Base-by-base conservation (phyloP, 2,329 filamentous ascomycete species). In the Neonectria neomacrospora region DNA sequence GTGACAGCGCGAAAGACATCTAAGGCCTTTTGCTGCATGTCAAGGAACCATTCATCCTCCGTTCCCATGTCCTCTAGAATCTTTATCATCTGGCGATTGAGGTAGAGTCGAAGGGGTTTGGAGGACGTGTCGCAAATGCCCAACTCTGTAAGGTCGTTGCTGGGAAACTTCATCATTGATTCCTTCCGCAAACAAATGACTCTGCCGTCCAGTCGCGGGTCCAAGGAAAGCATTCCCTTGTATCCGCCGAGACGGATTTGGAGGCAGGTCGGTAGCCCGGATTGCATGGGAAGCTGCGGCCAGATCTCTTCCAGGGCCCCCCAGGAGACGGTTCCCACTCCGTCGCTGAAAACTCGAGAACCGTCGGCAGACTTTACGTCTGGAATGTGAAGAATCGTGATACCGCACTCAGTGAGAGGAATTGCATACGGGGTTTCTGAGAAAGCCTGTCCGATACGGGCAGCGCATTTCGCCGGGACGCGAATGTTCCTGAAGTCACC, bases 1-100 rank as follows among this genome's bases (percentile, higher is more conserved):
- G 89, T 90, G 50, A 91, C 87, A 11, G 78, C 77, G 3, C 87
- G 84, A 5, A 96, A 80, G 12, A 83, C 80, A 0, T 83, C 67
- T 3, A 96, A 78, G 28, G 90, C 90, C n/a, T 80, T 79, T 1
- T 81, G 79, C 75, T 96, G 93, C 1, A 92, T 77, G 0, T 81
- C 71, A 11, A 90, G 73, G 67, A 97, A 95, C 74, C 86, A 90
- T 0, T 77, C 59, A 1, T 79, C 72, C 0, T 81, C 74, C 0
- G 91, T 88, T 0, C 85, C 84, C 75, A 95, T 88, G 67, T 96
- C 93, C 72, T 97, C 93, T 1, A 97, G 76, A 5, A 96, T 93
- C 74, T 96, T 96, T 78, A 96, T 93, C 64, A 94, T 82, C 67
- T 92, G 92, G 1, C 91, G 88, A 71, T 96, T 96, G 1, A 96